Base-by-base conservation (phyloP, 768 basidiomycete species). In the Leccinum variicolor region DNA sequence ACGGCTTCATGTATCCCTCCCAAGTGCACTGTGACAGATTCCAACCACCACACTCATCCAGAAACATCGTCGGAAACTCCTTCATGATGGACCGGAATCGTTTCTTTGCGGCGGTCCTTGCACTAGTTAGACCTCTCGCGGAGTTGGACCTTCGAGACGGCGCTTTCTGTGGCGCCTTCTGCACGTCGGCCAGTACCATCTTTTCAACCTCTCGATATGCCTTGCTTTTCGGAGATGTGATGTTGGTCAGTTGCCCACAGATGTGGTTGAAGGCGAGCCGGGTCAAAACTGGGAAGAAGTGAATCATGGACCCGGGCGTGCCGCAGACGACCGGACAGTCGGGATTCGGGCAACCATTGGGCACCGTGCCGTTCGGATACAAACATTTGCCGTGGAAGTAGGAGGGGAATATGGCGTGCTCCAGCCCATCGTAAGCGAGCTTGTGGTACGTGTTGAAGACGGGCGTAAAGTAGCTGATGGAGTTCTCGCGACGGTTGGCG, bases 371-470 rank as follows among this genome's bases (percentile, higher is more conserved):
- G 46, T 81, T 74, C 23, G 75, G 62, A 50, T 65, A 65, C 66
- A 81, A 80, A 64, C 89, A 90, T 71, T 88, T 91, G 55, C 89
- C 90, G 61, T 91, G 89, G 69, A 92, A 92, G 72, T 74, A 82
- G n/a, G 72, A 66, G 6, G 84, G 83, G 61, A 91, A 91, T 57
- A 91, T 84, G n/a, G 78, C 82, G 43, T 68, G 73, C 63, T 81
- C 73, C 67, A 86, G 75, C 6, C 68, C 65, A 21, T 71, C 53
- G 64, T 80, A 83, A 15, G 81, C 75, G 6, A 68, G 60, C 52
- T 75, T 69, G 49, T 75, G 56, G 73, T 81, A 90, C 3, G 76
- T 76, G 15, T 70, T 59, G 29, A 79, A 52, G 39, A 89, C 64
- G 4, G 85, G 83, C 4, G 69, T 53, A 39, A 88, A 71, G 62